These are phyloP conservation scores for Quercus bicolor DNA, from an alignment of 306 rosid species.

Conservation along the genomic window DNA sequence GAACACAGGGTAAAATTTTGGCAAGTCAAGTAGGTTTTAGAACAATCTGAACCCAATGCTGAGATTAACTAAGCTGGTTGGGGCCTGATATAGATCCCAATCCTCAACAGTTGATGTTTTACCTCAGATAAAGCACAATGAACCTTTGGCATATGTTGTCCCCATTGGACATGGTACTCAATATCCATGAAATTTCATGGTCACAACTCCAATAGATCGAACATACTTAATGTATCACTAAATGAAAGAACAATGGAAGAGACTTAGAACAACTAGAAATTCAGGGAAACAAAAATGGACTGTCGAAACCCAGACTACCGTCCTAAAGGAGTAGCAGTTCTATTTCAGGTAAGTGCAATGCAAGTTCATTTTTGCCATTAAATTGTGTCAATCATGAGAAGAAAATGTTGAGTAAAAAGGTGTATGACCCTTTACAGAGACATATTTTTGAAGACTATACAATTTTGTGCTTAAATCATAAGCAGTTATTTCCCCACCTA, in stretches of 20 bases:
- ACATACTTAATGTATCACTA: conserved; percentile 1
- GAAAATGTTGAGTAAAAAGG: neutral
- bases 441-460: neutral
- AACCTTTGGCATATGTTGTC: conserved; percentile 2
- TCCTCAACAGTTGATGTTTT: neutral
- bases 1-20: neutral
- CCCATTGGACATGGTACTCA: neutral
- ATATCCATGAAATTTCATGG: conserved; percentile 1
- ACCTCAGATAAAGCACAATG: neutral
- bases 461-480: neutral
- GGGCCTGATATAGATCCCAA: neutral
- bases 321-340: neutral
- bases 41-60: neutral
- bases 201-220: conserved; percentile 7
- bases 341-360: neutral
- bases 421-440: neutral
- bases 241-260: conserved; percentile 6
- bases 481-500: conserved; percentile 53
- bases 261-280: neutral
- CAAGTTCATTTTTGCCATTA: neutral
- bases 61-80: neutral
- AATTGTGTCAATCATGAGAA: neutral
- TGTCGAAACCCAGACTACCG: neutral
- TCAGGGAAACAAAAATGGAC: neutral
- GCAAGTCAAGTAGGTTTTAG: neutral